A percentile compares a stretch with the other conserved stretches of the same genome.
These are phyloP conservation scores for Aspergillus hortae DNA, from an alignment of 2,329 filamentous ascomycete genomes.

Conservation along the genomic window DNA sequence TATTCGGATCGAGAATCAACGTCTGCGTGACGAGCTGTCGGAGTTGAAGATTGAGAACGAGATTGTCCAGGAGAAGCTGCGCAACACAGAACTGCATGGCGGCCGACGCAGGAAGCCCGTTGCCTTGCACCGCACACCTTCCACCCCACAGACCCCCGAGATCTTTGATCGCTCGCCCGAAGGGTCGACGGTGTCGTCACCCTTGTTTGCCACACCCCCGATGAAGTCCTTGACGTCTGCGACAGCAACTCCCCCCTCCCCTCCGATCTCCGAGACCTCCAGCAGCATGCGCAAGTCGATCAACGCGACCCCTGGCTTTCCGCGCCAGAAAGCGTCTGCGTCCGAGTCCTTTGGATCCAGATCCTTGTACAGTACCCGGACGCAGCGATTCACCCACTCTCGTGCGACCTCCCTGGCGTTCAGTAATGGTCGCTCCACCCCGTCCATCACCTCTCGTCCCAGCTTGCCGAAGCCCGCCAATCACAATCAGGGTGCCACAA, in stretches of 20 bases:
- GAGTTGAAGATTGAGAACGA: conserved; percentile 94
- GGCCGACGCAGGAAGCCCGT: conserved; percentile 52
- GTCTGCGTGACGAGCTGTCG: conserved; percentile 82
- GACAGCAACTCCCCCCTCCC: conserved; percentile 81
- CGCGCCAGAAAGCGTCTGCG: conserved; percentile 42
- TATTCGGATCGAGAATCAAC: conserved; percentile 85
- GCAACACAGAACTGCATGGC: conserved; percentile 58
- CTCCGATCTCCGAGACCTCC: conserved; percentile 85
- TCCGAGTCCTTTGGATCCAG: conserved; percentile 54
- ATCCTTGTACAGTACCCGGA: conserved; percentile 44
- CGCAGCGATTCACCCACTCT: conserved; percentile 46
- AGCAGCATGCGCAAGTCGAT: conserved; percentile 54
- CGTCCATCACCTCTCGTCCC: conserved; percentile 40
- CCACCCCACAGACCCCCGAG: conserved; percentile 59
- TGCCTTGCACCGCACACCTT: conserved; percentile 46
- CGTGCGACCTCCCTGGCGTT: conserved; percentile 59
- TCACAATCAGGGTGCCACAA: conserved; percentile 41
- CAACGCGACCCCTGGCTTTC: conserved; percentile 49
- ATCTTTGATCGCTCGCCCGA: conserved; percentile 73
- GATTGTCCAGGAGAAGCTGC: conserved; percentile 89
- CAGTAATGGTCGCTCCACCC: conserved; percentile 44
- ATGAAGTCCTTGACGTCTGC: conserved; percentile 65
- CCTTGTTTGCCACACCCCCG: conserved; percentile 83
- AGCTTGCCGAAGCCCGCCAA: conserved; percentile 25
- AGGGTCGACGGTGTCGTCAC: conserved; percentile 79